Evolutionary conservation across 164 flowering plant genomes (phyloP), one percentile per base, ranked within the genome.

Genomic region (Vitis cinerea): DNA sequence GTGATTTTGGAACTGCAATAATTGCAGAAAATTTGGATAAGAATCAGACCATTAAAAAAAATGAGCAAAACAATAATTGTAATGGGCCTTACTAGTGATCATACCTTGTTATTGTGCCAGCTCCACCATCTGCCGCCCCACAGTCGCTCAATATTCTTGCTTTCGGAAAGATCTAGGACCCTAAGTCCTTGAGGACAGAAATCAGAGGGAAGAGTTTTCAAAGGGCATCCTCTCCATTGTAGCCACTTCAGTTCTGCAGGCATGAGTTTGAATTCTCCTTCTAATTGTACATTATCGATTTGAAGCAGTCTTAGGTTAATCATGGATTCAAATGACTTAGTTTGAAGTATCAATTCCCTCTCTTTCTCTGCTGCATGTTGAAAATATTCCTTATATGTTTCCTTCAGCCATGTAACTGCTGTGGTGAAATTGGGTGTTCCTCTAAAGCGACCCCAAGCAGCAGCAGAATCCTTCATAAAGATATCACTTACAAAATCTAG

Each of bases 151-250:
- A 85, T 70, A 37, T 37, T 3, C 53, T 67, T 68, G 73, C 89
- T 83, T 31, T 73, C 74, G 10, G 89, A 82, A 65, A 83, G 79
- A 66, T 85, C 83, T 66, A 85, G 85, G 29, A 85, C 81, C 62
- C 75, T 65, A 63, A 84, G 74, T 27, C 78, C 68, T 17, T 8
- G 13, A 4, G 74, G 69, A 54, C 16, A 58, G 56, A 74, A 74
- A 4, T 75, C 77, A 61, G 70, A 61, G 50, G 84, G 80, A 66
- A 83, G 74, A 72, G 5, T 48, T 68, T 65, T 61, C 76, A 77
- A 61, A 14, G 72, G 63, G 54, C 84, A 82, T 47, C 77, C 78
- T 60, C 69, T 71, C 89, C 85, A 86, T 59, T 78, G 79, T 15
- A 86, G 63, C 85, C 85, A 86, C 74, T 61, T 82, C 54, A 86